A percentile compares a stretch with the other conserved stretches of the same genome.
These are phyloP conservation scores for Colletotrichum tanaceti DNA, from an alignment of 2,329 filamentous ascomycete genomes.

Conservation along the genomic window DNA sequence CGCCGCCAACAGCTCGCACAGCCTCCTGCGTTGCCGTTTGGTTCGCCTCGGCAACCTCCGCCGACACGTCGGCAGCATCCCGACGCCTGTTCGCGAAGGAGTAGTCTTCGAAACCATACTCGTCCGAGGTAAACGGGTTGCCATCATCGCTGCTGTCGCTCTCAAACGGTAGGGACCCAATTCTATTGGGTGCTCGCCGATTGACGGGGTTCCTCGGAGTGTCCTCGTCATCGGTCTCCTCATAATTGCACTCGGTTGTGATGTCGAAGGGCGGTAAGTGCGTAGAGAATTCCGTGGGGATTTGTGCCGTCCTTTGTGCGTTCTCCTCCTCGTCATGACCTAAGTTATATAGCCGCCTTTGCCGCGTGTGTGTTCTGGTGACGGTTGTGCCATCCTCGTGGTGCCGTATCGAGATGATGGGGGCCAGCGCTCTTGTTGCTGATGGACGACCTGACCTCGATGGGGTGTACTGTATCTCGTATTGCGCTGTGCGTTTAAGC, in stretches of 20 bases:
- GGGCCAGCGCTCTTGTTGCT: slow-evolving; percentile 39
- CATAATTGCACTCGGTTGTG: slow-evolving; percentile 70
- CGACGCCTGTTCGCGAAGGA: slow-evolving; percentile 44
- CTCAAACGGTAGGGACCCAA: slow-evolving; percentile 67
- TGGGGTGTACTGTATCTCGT: slow-evolving; percentile 75
- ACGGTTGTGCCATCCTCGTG: slow-evolving; percentile 64
- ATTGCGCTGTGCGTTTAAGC: slow-evolving; percentile 76
- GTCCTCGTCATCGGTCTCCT: slow-evolving; percentile 60
- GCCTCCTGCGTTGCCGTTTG: slow-evolving; percentile 68
- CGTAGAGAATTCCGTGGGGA: slow-evolving; percentile 66
- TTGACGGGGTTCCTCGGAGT: slow-evolving; percentile 42
- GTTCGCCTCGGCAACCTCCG: slow-evolving; percentile 59
- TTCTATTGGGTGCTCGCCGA: slow-evolving; percentile 62
- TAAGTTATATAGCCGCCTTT: slow-evolving; percentile 59
- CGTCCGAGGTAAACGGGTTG: slow-evolving; percentile 45
- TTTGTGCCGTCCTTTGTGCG: slow-evolving; percentile 63
- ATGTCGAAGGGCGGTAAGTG: slow-evolving; percentile 63
- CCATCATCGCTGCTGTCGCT: slow-evolving; percentile 57
- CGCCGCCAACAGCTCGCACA: slow-evolving; percentile 66
- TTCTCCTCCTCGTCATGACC: slow-evolving; percentile 56
- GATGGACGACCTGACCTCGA: slow-evolving; percentile 43
- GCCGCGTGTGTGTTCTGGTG: slow-evolving; percentile 57
- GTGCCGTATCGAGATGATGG: slow-evolving; percentile 64
- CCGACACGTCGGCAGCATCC: slow-evolving; percentile 46
- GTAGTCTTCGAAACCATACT: slow-evolving; percentile 49